Evolutionary conservation across 2,329 filamentous ascomycete species (phyloP).

Genomic region (Onygena corvina): DNA sequence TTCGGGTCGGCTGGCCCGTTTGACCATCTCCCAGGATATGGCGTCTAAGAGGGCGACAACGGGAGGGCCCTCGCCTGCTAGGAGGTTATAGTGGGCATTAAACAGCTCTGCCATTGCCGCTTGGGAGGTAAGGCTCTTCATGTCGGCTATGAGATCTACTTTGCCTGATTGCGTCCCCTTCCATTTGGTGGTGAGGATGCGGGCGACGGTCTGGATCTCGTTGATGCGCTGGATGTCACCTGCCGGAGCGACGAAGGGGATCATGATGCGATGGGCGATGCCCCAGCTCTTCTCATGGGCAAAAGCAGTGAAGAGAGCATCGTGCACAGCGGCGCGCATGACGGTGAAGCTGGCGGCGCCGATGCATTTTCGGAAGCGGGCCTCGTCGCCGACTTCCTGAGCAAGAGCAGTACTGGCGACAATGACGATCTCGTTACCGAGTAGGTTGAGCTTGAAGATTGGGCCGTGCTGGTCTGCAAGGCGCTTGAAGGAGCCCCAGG

Average conservation of each 20-base stretch:
- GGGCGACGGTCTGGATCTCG: conserved; percentile 40
- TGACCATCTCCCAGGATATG: conserved; percentile 45
- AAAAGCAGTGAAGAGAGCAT: conserved; percentile 55
- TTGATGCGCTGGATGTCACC: conserved; percentile 32
- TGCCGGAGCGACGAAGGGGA: conserved; percentile 35
- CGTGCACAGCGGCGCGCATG: conserved; percentile 45
- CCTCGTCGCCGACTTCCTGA: conserved; percentile 55
- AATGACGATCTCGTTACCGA: conserved; percentile 38
- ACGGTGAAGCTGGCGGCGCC: conserved; percentile 47
- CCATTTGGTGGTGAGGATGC: conserved; percentile 44
- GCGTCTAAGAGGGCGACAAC: conserved; percentile 45
- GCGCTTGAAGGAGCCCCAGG: conserved; percentile 40
- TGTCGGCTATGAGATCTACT: conserved; percentile 39
- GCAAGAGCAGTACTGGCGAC: conserved; percentile 45
- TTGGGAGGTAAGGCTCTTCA: conserved; percentile 45
- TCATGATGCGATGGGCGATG: conserved; percentile 45
- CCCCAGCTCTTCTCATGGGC: conserved; percentile 47
- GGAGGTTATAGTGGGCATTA: conserved; percentile 39
- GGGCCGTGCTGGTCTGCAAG: conserved; percentile 41
- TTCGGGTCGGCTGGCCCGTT: conserved; percentile 41
- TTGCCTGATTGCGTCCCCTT: conserved; percentile 22
- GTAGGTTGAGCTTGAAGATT: conserved; percentile 47
- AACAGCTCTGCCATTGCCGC: conserved; percentile 41
- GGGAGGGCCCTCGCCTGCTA: conserved; percentile 38
- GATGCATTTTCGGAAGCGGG: conserved; percentile 42